phyloP scores from a whole-genome alignment of 1,284 basidiomycete genomes.

The Cutaneotrichosporon sp. region DNA sequence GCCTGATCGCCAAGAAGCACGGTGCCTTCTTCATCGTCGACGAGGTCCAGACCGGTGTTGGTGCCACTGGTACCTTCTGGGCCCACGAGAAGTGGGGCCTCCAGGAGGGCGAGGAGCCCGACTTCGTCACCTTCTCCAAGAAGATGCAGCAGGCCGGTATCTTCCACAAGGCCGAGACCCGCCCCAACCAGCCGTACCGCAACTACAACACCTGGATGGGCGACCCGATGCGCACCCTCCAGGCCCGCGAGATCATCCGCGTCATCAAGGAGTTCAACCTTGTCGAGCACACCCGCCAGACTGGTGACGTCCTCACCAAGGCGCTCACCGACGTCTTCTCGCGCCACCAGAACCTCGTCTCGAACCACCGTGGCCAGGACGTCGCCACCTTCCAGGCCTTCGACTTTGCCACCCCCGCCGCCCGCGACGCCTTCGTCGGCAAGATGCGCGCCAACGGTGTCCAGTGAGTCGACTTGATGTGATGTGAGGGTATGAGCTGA shows the following conservation, averaged over 20 bases:
- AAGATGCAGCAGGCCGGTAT: slow-evolving; percentile 58
- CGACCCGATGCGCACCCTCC: slow-evolving; percentile 58
- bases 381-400: slow-evolving; percentile 59
- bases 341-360: slow-evolving; percentile 35
- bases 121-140: slow-evolving; percentile 61
- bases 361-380: slow-evolving; percentile 56
- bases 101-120: slow-evolving; percentile 53
- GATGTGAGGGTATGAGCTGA: background rate
- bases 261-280: slow-evolving; percentile 54
- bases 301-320: slow-evolving; percentile 51
- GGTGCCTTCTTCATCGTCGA: slow-evolving; percentile 60
- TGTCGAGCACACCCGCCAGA: slow-evolving; percentile 48
- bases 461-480: slow-evolving; percentile 41
- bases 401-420: slow-evolving; percentile 51
- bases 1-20: slow-evolving; percentile 57
- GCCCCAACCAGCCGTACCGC: slow-evolving; percentile 57
- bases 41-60: slow-evolving; percentile 60
- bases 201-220: slow-evolving; percentile 55
- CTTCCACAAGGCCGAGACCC: slow-evolving; percentile 58
- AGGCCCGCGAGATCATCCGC: slow-evolving; percentile 58
- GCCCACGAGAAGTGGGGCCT: slow-evolving; percentile 61
- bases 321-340: slow-evolving; percentile 43
- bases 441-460: slow-evolving; percentile 56
- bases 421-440: slow-evolving; percentile 55
- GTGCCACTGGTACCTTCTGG: slow-evolving; percentile 61